phyloP scores from a whole-genome alignment of 176 grass and related monocot genomes.

The Luzula sylvatica region DNA sequence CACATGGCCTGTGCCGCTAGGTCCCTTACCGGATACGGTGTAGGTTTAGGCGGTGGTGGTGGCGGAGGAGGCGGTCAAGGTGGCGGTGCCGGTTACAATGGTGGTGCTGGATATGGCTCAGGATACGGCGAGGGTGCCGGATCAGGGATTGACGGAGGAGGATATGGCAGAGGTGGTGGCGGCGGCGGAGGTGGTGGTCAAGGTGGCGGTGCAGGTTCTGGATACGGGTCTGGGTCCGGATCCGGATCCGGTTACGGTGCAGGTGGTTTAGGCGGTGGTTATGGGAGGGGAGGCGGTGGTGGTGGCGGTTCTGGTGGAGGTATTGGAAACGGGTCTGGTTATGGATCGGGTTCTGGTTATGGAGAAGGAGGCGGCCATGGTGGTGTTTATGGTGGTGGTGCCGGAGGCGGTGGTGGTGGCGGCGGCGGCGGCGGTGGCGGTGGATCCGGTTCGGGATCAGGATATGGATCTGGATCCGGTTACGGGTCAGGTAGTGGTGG shows the following conservation, averaged over 20 bases:
- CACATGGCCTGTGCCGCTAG: conserved; percentile 1
- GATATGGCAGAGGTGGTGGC: conserved; percentile 10
- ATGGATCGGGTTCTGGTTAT: conserved; percentile 13
- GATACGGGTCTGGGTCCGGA: conserved; percentile 5
- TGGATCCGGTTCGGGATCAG: conserved; percentile 6
- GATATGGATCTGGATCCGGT: conserved; percentile 12
- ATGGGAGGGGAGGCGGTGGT: neutral
- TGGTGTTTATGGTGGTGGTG: neutral
- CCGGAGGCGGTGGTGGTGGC: conserved; percentile 2
- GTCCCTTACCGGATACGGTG: conserved; percentile 12
- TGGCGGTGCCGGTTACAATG: neutral
- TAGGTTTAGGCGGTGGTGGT: neutral
- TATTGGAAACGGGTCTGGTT: conserved; percentile 1
- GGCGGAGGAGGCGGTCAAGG: conserved; percentile 14
- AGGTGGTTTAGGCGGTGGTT: neutral
- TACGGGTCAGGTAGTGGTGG: conserved; percentile 16
- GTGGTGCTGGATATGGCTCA: conserved; percentile 14
- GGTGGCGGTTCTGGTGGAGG: neutral
- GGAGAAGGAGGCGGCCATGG: conserved; percentile 9
- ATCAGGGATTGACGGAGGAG: conserved; percentile 12
- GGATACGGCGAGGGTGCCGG: conserved; percentile 19
- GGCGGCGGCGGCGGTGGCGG: conserved; percentile 4
- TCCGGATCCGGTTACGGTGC: conserved; percentile 1
- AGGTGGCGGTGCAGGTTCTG: conserved; percentile 8
- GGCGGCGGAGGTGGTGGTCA: conserved; percentile 12